Conservation (phyloP, 73 alveolate genomes). For the Paramecium biaurelia region DNA sequence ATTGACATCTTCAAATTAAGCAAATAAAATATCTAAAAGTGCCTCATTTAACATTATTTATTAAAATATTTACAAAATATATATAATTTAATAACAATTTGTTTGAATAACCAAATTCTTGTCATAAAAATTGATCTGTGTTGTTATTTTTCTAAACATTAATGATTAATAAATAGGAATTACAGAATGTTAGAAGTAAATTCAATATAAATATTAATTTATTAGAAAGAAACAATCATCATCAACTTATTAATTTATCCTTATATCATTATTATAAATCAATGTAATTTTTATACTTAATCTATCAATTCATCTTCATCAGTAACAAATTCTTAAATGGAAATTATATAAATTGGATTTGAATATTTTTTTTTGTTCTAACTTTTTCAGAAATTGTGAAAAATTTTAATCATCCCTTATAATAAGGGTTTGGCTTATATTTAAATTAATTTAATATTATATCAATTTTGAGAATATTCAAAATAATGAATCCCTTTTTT, state of each 20-base stretch:
- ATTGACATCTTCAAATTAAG: neutral
- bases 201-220: too few species aligned
- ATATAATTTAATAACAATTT: too few species aligned
- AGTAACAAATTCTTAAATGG: neutral
- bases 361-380: neutral
- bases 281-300: neutral
- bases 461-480: neutral
- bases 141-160: too few species aligned
- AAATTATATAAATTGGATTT: neutral
- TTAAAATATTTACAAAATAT: neutral
- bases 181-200: too few species aligned
- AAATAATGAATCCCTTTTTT: neutral
- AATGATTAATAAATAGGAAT: too few species aligned
- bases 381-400: neutral
- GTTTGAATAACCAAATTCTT: too few species aligned
- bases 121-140: too few species aligned
- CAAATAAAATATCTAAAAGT: neutral
- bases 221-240: too few species aligned
- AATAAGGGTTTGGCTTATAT: neutral
- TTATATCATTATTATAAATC: too few species aligned
- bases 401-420: neutral
- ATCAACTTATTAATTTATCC: too few species aligned
- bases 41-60: conserved; percentile 2
- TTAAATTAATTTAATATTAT: neutral
- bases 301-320: neutral